Evolutionary conservation across 768 basidiomycete genomes (phyloP).

Genomic region (Tubosaeta sp.): DNA sequence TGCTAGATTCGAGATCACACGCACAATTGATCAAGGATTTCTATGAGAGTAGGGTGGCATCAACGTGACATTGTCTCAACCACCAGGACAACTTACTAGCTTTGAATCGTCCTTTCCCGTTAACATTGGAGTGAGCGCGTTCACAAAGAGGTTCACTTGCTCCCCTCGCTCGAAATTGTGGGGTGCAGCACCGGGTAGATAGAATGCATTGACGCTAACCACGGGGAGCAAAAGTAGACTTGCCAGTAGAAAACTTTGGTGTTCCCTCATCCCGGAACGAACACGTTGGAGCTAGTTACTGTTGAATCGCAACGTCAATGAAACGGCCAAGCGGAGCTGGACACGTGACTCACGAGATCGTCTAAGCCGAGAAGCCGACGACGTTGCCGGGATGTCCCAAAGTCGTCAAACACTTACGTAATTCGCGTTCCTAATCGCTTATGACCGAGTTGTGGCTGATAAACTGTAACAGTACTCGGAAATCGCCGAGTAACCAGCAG

Average conservation of each 20-base stretch:
- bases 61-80: conserved; percentile 2
- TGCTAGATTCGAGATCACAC: not conserved
- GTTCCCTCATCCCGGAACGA: conserved; percentile 19
- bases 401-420: not conserved
- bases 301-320: not conserved
- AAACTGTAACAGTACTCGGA: conserved; percentile 41
- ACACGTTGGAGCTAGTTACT: not conserved
- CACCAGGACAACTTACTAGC: conserved; percentile 47
- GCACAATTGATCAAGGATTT: conserved; percentile 90
- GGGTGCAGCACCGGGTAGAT: conserved; percentile 89
- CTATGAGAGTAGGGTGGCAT: conserved; percentile 34
- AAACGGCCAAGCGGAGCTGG: conserved; percentile 5
- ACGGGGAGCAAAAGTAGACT: conserved; percentile 17
- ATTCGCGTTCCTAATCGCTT: not conserved
- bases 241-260: conserved; percentile 10
- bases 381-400: not conserved
- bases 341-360: conserved; percentile 15
- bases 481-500: conserved; percentile 24
- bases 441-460: conserved; percentile 26
- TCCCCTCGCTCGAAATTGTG: conserved; percentile 75
- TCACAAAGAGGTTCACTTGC: conserved; percentile 75
- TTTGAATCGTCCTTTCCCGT: conserved; percentile 64
- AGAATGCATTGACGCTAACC: conserved; percentile 58
- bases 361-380: not conserved
- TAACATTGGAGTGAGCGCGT: conserved; percentile 85